Base-by-base conservation (phyloP, 2,329 filamentous ascomycete genomes). In the Colletotrichum caudatum region DNA sequence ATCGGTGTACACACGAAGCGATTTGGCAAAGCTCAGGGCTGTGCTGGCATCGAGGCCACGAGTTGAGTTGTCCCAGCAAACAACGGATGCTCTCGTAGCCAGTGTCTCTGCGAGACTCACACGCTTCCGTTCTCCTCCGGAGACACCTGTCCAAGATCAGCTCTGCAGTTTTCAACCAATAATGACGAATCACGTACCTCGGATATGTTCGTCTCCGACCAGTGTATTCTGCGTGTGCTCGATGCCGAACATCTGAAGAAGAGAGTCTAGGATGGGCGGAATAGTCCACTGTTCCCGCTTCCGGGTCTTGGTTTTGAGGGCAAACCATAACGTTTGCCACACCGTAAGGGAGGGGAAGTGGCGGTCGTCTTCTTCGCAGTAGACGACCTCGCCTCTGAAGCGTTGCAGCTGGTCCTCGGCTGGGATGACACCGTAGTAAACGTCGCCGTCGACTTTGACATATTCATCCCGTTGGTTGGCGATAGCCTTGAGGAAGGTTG, bases 11-110 rank as follows among this genome's bases (percentile, higher is more conserved):
- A 91, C 87, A 18, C 90, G 86, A 2, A 92, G 82, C 0, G 89
- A 91, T 69, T 90, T 91, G 12, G 91, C 92, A 75, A 93, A 95
- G 76, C 95, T 93, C 5, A 95, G 84, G 5, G 93, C 93, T 0
- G 93, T 95, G 1, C 90, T 93, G 1, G 92, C 91, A 77, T 96
- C 93, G 0, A 95, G 83, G n/a, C 93, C 93, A 59, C 93, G 86
- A 0, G 93, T 95, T 0, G 89, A 91, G 79, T 95, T 95, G 75
- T 95, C 93, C 92, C 92, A 95, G 73, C 90, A 91, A 44, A 93
- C 89, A 1, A 95, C 90, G 0, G 91, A 90, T 0, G 90, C 90
- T 79, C 93, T 92, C 8, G 92, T 92, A 5, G 92, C 91, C 29
- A 95, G 81, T 0, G 92, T 93, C 80, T 95, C 93, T 1, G 92